A percentile compares a stretch with the other conserved stretches of the same genome.
These are phyloP conservation scores for Suillus luteus DNA, from an alignment of 768 basidiomycete species.

Conservation along the genomic window DNA sequence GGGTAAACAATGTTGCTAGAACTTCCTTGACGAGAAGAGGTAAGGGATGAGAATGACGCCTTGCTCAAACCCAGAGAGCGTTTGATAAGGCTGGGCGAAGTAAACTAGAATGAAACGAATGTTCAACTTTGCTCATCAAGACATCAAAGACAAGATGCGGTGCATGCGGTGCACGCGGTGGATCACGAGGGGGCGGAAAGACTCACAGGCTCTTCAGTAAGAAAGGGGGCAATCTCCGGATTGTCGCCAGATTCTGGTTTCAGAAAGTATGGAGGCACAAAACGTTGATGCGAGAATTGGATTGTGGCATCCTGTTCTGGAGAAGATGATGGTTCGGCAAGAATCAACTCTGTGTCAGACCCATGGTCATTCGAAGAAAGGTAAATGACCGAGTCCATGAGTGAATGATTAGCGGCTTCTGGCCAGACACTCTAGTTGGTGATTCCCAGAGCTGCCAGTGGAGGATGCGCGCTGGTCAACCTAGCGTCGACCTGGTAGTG, in stretches of 20 bases:
- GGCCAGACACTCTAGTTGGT: background rate
- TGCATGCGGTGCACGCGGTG: background rate
- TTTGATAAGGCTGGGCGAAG: slow-evolving; percentile 17
- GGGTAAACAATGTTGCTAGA: slow-evolving; percentile 31
- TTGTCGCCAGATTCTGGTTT: background rate
- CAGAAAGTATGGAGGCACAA: slow-evolving; percentile 3
- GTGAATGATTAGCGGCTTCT: background rate
- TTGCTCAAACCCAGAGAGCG: slow-evolving; percentile 32
- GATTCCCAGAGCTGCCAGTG: background rate
- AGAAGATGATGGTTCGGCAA: slow-evolving; percentile 5
- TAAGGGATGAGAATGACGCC: slow-evolving; percentile 40
- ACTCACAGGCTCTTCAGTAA: slow-evolving; percentile 11
- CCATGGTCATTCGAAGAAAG: background rate
- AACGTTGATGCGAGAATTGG: slow-evolving; percentile 6
- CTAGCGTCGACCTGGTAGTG: background rate
- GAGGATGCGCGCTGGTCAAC: background rate
- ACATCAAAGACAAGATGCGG: slow-evolving; percentile 2
- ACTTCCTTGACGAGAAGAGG: slow-evolving; percentile 35
- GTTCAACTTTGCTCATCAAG: background rate
- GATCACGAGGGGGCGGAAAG: slow-evolving; percentile 7
- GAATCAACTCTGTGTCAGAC: background rate
- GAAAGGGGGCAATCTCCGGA: slow-evolving; percentile 15
- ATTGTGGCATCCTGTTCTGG: slow-evolving; percentile 5
- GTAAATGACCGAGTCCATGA: background rate
- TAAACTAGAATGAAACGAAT: slow-evolving; percentile 7